phyloP scores from a whole-genome alignment of 2,329 filamentous ascomycete genomes.

The Aspergillus fumigatiaffinis region DNA sequence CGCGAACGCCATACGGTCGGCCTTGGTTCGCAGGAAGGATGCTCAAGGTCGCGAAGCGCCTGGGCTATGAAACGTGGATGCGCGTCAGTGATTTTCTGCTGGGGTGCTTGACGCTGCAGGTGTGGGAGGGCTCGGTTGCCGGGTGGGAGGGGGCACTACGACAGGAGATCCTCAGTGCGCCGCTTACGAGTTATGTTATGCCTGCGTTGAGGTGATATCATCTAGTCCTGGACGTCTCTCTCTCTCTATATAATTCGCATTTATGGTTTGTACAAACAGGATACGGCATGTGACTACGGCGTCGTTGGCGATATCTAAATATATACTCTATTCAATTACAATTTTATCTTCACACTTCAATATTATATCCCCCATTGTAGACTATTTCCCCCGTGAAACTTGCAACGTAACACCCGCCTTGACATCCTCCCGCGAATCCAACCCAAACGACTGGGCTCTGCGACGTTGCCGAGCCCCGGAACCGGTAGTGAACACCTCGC shows the following conservation, averaged over 20 bases:
- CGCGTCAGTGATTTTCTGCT: constrained; percentile 35
- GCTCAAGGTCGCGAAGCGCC: constrained; percentile 38
- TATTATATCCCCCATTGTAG: no score
- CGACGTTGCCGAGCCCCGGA: not conserved
- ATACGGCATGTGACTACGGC: not conserved
- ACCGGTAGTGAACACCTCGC: constrained; percentile 21
- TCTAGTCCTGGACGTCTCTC: no score
- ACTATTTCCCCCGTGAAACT: not conserved
- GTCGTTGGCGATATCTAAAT: not conserved
- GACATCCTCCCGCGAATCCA: not conserved
- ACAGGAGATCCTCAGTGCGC: constrained; percentile 34
- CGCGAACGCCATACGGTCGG: constrained; percentile 25
- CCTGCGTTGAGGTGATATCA: constrained; percentile 16
- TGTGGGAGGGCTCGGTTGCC: constrained; percentile 17
- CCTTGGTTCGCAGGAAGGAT: constrained; percentile 40
- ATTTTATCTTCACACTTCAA: not conserved
- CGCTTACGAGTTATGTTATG: constrained; percentile 34
- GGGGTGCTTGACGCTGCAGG: constrained; percentile 32
- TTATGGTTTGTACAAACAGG: not conserved
- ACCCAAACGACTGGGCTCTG: not conserved
- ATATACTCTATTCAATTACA: not conserved
- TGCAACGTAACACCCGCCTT: not conserved
- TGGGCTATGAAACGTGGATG: constrained; percentile 32
- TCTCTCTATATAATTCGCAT: no score
- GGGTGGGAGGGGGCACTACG: constrained; percentile 32